Evolutionary conservation across 768 basidiomycete genomes (phyloP).

Genomic region (Lactifluus piperatus): DNA sequence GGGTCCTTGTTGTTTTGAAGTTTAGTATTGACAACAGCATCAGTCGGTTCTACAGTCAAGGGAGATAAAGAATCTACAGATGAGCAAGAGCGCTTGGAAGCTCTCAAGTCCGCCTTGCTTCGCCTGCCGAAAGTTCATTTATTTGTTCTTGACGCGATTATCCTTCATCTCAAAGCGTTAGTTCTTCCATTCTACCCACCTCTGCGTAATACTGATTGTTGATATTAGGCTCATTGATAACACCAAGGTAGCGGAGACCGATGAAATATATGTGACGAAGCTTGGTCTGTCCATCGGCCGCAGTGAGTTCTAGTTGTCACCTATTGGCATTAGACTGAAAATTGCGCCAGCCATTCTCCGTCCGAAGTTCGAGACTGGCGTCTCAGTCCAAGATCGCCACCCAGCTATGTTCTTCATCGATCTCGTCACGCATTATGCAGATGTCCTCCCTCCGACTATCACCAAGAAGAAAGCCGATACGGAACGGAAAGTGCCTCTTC

Average conservation of each 20-base stretch:
- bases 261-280: slow-evolving; percentile 80
- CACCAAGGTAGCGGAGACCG: slow-evolving; percentile 60
- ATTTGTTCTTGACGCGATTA: slow-evolving; percentile 66
- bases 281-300: slow-evolving; percentile 81
- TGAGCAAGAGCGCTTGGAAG: slow-evolving; percentile 49
- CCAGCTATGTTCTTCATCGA: slow-evolving; percentile 79
- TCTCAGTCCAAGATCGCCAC: slow-evolving; percentile 89
- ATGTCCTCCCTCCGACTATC: slow-evolving; percentile 73
- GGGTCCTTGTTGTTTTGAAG: not conserved
- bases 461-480: slow-evolving; percentile 81
- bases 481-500: slow-evolving; percentile 70
- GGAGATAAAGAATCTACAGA: slow-evolving; percentile 44
- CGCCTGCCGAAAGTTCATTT: slow-evolving; percentile 73
- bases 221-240: slow-evolving; percentile 51
- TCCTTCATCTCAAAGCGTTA: slow-evolving; percentile 68
- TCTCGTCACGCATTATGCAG: slow-evolving; percentile 65
- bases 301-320: slow-evolving; percentile 40
- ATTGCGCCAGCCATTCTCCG: slow-evolving; percentile 56
- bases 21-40: not conserved
- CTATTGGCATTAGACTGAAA: not conserved
- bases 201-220: slow-evolving; percentile 1
- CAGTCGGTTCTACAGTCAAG: slow-evolving; percentile 47
- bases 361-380: slow-evolving; percentile 71
- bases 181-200: not conserved
- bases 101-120: slow-evolving; percentile 53